Evolutionary conservation across 192 early-diverging fungal species (phyloP), one percentile per base, ranked within the genome.

Genomic region (Backusella australiensis): DNA sequence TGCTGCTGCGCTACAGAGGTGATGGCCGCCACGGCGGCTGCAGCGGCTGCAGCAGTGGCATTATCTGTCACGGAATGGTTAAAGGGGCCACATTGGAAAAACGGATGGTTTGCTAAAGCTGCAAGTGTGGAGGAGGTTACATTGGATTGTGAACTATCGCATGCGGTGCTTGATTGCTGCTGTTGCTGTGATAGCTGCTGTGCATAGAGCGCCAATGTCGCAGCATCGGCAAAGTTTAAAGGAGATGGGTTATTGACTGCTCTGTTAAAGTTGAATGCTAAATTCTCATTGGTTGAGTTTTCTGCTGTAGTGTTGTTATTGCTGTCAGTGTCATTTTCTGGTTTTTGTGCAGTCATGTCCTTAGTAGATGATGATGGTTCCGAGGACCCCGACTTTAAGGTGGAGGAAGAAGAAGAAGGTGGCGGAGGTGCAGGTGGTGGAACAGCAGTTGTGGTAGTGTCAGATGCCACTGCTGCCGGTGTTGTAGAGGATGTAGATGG

Each of bases 201-300:
- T 11, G 79, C 79, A 38, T 80, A 80, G 9, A 80, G 15, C 11
- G 79, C 79, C 23, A 76, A 42, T 11, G 79, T 75, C 6, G 79
- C 59, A n/a, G 79, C 65, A 68, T 80, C 79, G 36, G 79, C 26
- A 35, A 80, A 80, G 34, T 75, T 75, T 5, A 73, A 21, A 36
- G 73, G 66, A 23, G 78, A 41, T n/a, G 70, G 44, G 35, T 69
- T 69, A 38, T 36, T n/a, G 7, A 29, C 36, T 23, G 41, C n/a
- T 44, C 70, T 19, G 17, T 41, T 26, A 38, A 69, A 69, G 1
- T 41, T 69, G 21, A 69, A 69, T 23, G 34, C 68, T 39, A 69
- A 21, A 23, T 19, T 19, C 12, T 69, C 34, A 35, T 41, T 69
- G 68, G 26, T 41, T 14, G 35, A 41, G n/a, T 35, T 35, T 6